Conservation (phyloP, 208 protist species). For the Histomonas meleagridis region DNA sequence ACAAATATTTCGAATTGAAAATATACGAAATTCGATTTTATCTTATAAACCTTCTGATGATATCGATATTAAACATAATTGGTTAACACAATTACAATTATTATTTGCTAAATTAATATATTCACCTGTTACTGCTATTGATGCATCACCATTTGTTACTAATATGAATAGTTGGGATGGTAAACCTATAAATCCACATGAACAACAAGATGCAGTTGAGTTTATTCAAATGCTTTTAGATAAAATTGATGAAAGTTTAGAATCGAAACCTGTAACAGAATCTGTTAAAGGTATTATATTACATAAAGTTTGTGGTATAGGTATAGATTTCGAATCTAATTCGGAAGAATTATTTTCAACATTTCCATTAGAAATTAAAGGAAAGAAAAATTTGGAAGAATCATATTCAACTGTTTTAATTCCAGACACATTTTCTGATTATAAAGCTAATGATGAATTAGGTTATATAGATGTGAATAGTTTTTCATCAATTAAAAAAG, state of each 20-base stretch:
- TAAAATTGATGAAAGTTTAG: not conserved
- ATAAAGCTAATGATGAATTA: not conserved
- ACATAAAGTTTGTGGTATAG: not conserved
- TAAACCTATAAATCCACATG: not conserved
- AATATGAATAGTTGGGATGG: not conserved
- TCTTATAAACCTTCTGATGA: not conserved
- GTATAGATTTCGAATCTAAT: not conserved
- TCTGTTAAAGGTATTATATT: not conserved
- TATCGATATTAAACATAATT: not conserved
- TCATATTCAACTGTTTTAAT: not conserved
- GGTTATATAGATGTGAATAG: slow-evolving; percentile 10
- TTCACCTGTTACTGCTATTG: not conserved
- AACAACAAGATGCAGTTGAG: slow-evolving; percentile 27
- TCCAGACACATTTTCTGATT: not conserved
- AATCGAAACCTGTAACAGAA: not conserved
- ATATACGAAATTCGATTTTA: not conserved
- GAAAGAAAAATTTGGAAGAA: not conserved
- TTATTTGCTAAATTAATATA: not conserved
- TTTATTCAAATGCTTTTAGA: not conserved
- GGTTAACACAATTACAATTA: not conserved
- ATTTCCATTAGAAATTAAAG: not conserved
- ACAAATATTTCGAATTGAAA: not conserved
- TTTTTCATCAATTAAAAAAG: not conserved
- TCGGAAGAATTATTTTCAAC: not conserved
- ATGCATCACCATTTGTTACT: not conserved